phyloP scores from a whole-genome alignment of 2,329 filamentous ascomycete species.

The Pezicula rhizophila region DNA sequence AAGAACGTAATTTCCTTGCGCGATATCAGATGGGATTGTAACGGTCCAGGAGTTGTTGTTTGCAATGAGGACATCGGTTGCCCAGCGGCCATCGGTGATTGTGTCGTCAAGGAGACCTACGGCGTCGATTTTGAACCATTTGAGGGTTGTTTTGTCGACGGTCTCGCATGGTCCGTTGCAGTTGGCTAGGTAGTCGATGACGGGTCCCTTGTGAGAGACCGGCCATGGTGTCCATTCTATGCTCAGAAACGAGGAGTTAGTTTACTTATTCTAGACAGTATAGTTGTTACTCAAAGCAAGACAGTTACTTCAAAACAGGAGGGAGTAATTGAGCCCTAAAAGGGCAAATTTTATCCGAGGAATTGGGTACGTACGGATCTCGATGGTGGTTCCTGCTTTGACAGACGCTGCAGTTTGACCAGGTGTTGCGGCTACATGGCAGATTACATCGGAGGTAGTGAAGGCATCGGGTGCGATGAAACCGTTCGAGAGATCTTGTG shows the following conservation, averaged over 20 bases:
- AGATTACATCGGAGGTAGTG: slow-evolving; percentile 48
- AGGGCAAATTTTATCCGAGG: no score
- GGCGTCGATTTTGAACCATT: slow-evolving; percentile 35
- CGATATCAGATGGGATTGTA: slow-evolving; percentile 37
- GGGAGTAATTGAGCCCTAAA: no score
- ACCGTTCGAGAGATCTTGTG: slow-evolving; percentile 42
- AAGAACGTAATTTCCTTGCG: slow-evolving; percentile 44
- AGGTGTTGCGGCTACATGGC: slow-evolving; percentile 51
- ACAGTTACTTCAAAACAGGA: no score
- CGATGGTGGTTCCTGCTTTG: slow-evolving; percentile 51
- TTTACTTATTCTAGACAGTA: no score
- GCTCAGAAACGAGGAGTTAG: no score
- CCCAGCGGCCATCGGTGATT: slow-evolving; percentile 31
- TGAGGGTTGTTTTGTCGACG: slow-evolving; percentile 28
- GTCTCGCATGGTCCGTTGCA: slow-evolving; percentile 33
- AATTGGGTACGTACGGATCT: slow-evolving; percentile 31
- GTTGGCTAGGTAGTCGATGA: slow-evolving; percentile 25
- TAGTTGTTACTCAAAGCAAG: no score
- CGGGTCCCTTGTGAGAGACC: slow-evolving; percentile 45
- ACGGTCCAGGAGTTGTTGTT: slow-evolving; percentile 47
- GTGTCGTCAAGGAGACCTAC: slow-evolving; percentile 25
- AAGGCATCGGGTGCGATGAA: slow-evolving; percentile 44
- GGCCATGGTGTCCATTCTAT: slow-evolving; percentile 57
- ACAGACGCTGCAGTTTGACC: slow-evolving; percentile 47
- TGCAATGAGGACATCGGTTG: slow-evolving; percentile 41